These are phyloP conservation scores for Cryptosporidium bovis DNA, from an alignment of 169 alveolate species.

Conservation along the genomic window DNA sequence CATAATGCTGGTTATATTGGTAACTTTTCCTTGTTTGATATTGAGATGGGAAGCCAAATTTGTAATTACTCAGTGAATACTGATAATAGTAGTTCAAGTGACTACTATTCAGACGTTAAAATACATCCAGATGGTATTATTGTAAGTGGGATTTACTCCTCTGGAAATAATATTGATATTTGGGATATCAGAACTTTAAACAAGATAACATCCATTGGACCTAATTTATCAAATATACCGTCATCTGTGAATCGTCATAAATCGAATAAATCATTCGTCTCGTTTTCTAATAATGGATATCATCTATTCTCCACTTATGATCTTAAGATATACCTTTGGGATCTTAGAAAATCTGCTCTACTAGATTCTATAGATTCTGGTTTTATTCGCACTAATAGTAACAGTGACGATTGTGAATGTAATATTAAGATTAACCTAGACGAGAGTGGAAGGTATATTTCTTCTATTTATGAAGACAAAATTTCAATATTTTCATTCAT, in stretches of 20 bases:
- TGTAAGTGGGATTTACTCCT: slow-evolving; percentile 82
- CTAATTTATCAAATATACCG: slow-evolving; percentile 75
- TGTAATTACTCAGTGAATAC: background rate
- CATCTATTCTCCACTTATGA: slow-evolving; percentile 84
- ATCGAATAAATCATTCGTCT: slow-evolving; percentile 69
- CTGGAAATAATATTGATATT: slow-evolving; percentile 82
- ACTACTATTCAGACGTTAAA: slow-evolving; percentile 15
- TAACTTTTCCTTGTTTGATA: slow-evolving; percentile 1
- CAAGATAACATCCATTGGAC: slow-evolving; percentile 13
- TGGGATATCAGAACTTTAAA: slow-evolving; percentile 85
- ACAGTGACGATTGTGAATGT: background rate
- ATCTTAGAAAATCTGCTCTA: slow-evolving; percentile 39
- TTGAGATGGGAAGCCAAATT: slow-evolving; percentile 23
- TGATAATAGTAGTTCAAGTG: too few species aligned
- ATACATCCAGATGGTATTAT: slow-evolving; percentile 91
- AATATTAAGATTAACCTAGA: slow-evolving; percentile 5
- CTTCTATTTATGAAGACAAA: background rate
- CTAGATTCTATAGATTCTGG: slow-evolving; percentile 26
- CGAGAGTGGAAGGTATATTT: slow-evolving; percentile 51
- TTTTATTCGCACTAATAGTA: background rate
- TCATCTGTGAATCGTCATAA: slow-evolving; percentile 64
- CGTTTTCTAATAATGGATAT: slow-evolving; percentile 88
- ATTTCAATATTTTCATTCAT: slow-evolving; percentile 46
- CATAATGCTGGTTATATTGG: too few species aligned
- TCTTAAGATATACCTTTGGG: slow-evolving; percentile 77